Evolutionary conservation across 345 rosid species (phyloP).

Genomic region (Sonneratia alba): DNA sequence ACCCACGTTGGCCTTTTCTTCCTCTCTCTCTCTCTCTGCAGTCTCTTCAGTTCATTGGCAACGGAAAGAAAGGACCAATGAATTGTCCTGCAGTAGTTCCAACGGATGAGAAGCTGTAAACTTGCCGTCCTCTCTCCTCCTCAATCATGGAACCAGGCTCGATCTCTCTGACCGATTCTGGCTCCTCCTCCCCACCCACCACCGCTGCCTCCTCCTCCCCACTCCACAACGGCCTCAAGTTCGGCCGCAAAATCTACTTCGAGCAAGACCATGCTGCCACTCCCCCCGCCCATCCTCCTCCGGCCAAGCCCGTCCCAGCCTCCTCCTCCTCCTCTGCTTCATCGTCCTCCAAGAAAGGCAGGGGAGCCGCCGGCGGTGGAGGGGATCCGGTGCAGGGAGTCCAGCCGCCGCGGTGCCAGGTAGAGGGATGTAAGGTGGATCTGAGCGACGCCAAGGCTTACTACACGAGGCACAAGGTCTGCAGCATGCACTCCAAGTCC

Average conservation of each 20-base stretch:
- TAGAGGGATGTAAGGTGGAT: constrained; percentile 89
- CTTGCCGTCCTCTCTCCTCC: neutral
- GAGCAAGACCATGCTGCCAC: constrained; percentile 35
- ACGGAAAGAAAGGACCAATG: neutral
- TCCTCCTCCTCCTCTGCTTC: constrained; percentile 14
- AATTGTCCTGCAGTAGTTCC: constrained; percentile 3
- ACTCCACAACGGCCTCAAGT: constrained; percentile 50
- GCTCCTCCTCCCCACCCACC: constrained; percentile 32
- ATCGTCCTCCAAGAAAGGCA: constrained; percentile 22
- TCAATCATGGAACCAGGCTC: constrained; percentile 55
- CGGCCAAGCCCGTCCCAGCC: constrained; percentile 22
- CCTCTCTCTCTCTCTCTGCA: neutral
- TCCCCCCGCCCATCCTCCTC: constrained; percentile 7
- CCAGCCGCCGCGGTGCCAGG: constrained; percentile 85
- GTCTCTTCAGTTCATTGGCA: neutral
- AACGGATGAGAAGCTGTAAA: neutral
- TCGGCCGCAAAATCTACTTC: constrained; percentile 71
- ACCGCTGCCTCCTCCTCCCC: constrained; percentile 20
- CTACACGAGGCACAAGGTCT: constrained; percentile 89
- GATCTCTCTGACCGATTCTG: constrained; percentile 42
- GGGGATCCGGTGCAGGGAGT: constrained; percentile 31
- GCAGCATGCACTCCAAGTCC: constrained; percentile 78
- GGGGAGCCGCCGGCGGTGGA: constrained; percentile 16
- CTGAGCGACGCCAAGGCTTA: constrained; percentile 89
- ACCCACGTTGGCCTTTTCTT: neutral